Conservation (phyloP, 2,329 filamentous ascomycete genomes). For the Furcasterigmium furcatum region DNA sequence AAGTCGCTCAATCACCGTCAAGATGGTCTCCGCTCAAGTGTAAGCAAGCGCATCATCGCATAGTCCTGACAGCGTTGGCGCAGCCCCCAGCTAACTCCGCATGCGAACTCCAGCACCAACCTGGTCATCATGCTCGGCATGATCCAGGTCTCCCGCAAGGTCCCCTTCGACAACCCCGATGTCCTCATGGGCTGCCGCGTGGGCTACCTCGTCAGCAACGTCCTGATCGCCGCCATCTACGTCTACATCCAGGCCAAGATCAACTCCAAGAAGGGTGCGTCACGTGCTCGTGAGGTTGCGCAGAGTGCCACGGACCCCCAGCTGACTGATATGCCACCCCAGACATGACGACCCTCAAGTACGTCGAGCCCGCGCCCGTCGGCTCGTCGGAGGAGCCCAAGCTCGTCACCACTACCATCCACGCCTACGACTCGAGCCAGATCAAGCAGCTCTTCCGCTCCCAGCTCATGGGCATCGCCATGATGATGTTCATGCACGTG, state of each 20-base stretch:
- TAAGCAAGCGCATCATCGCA: too few species aligned
- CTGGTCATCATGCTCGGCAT: conserved; percentile 92
- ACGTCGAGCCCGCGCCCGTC: conserved; percentile 93
- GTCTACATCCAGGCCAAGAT: conserved; percentile 81
- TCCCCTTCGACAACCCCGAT: conserved; percentile 83
- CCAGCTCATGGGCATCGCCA: conserved; percentile 92
- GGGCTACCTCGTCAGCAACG: conserved; percentile 58
- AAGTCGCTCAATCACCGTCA: conserved; percentile 10
- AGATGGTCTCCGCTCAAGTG: conserved; percentile 22
- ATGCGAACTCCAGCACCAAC: conserved; percentile 64
- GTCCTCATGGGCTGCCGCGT: conserved; percentile 55
- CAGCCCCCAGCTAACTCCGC: neutral
- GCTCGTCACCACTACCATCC: conserved; percentile 92
- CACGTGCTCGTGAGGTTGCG: too few species aligned
- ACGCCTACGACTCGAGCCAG: conserved; percentile 90
- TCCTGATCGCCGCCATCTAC: conserved; percentile 83
- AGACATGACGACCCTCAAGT: conserved; percentile 98
- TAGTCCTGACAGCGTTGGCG: too few species aligned
- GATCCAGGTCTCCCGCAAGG: conserved; percentile 97
- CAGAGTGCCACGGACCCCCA: too few species aligned
- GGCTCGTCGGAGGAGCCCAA: conserved; percentile 93
- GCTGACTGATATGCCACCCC: too few species aligned
- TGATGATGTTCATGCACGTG: conserved; percentile 98
- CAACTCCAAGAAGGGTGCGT: conserved; percentile 94
- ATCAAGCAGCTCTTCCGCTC: conserved; percentile 81